Evolutionary conservation across 2,329 filamentous ascomycete genomes (phyloP), one percentile per base, ranked within the genome.

Genomic region (Blastomyces percursus): DNA sequence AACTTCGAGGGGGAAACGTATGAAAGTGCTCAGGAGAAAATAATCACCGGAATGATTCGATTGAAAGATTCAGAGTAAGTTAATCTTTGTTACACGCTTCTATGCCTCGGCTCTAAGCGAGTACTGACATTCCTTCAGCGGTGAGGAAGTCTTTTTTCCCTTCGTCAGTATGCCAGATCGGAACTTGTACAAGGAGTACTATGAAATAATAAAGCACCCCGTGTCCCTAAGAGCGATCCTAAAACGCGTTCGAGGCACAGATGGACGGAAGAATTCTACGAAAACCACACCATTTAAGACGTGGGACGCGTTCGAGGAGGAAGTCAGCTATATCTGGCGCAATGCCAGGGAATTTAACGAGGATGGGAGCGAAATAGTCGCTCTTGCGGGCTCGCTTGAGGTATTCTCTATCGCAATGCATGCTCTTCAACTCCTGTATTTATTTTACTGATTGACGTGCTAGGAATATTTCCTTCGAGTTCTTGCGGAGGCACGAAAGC

Each of bases 331-430:
- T 60, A 86, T 96, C 52, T 96, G 92, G 92, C 83, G 82, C 58
- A 96, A 96, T 74, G 91, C 91, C 0, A 88, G 86, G 70, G 87
- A 87, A 64, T 96, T 93, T 79, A 96, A 96, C 68, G 90, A 96
- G 73, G 91, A 96, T 71, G 89, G 88, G 3, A 96, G 92, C 70
- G 88, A 91, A 19, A 92, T 96, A 60, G 90, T 86, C 66, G 80
- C 84, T 27, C 79, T 94, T 64, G 90, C 91, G 0, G 84, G 86
- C 58, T 86, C 94, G 64, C 83, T 96, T 7, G 87, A 95, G 84
- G 90, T 90, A 77, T 60, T 75, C 68, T 52, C 58, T 48, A 62
- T 63, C 11, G 35, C 61, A n/a, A 56, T 63, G 69, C 59, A 55
- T 55, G 1, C 8, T 9, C 14, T 21, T 21, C 21, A 8, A 38